Percentiles rank a stretch among this genome's conserved stretches.
Evolutionary conservation across 2,329 filamentous ascomycete species (phyloP).

Genomic region (Tolypocladium capitatum): DNA sequence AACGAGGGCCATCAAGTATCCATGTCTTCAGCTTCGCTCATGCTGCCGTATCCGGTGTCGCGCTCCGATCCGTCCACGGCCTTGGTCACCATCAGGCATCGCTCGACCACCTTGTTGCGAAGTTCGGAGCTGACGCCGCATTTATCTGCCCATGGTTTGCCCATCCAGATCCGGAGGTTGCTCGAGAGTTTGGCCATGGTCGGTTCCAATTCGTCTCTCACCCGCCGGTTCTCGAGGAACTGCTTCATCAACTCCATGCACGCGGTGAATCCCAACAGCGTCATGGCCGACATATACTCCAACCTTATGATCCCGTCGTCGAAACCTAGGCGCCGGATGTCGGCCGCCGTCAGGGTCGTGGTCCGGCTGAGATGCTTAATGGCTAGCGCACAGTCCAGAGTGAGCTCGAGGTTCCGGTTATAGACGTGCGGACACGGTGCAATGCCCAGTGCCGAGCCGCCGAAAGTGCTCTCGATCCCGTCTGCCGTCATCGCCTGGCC

Average conservation of each 20-base stretch:
- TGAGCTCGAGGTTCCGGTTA: conserved; percentile 40
- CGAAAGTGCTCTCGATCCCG: conserved; percentile 11
- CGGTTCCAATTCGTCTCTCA: conserved; percentile 30
- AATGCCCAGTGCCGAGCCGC: conserved; percentile 27
- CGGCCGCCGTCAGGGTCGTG: conserved; percentile 18
- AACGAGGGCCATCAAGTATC: background rate
- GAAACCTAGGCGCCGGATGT: conserved; percentile 30
- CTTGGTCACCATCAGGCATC: conserved; percentile 43
- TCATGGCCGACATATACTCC: conserved; percentile 28
- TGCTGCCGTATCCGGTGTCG: conserved; percentile 47
- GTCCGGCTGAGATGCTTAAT: conserved; percentile 43
- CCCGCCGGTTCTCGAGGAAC: conserved; percentile 32
- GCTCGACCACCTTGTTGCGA: conserved; percentile 40
- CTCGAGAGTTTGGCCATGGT: conserved; percentile 45
- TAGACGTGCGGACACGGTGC: conserved; percentile 26
- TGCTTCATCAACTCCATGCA: conserved; percentile 44
- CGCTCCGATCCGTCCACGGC: conserved; percentile 44
- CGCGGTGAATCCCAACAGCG: conserved; percentile 46
- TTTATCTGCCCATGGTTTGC: conserved; percentile 34
- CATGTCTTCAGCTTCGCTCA: conserved; percentile 34
- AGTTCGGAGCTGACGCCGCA: conserved; percentile 36
- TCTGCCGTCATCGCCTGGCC: conserved; percentile 33
- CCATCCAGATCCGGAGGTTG: conserved; percentile 47
- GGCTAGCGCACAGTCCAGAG: conserved; percentile 46
- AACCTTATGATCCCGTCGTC: conserved; percentile 36